Evolutionary conservation across 768 basidiomycete genomes (phyloP).

Genomic region (Boletellus ananiceps): DNA sequence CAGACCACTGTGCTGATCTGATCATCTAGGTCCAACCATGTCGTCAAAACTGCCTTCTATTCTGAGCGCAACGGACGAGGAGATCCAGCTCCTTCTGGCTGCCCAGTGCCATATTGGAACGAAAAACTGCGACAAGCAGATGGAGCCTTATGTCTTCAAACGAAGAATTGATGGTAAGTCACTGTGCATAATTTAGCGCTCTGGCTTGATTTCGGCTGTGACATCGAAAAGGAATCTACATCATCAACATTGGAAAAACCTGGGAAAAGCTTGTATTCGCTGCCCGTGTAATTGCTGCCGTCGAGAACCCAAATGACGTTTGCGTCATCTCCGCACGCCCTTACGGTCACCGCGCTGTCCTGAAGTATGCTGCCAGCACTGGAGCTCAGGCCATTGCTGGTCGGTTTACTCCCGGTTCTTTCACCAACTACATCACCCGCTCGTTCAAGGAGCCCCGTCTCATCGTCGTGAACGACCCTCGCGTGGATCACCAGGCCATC

Average conservation of each 20-base stretch:
- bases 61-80: conserved; percentile 93
- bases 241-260: conserved; percentile 98
- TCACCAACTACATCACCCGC: conserved; percentile 99
- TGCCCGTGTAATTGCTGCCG: conserved; percentile 93
- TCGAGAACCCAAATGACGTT: conserved; percentile 97
- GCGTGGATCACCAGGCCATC: conserved; percentile 99
- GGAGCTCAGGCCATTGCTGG: conserved; percentile 99
- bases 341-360: conserved; percentile 98
- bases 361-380: conserved; percentile 97
- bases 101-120: conserved; percentile 96
- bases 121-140: conserved; percentile 99
- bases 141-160: conserved; percentile 98
- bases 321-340: conserved; percentile 98
- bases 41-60: conserved; percentile 92
- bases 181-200: neutral
- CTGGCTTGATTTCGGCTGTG: conserved; percentile 11
- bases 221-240: conserved; percentile 71
- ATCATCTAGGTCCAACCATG: conserved; percentile 38
- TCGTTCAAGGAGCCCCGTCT: conserved; percentile 99
- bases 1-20: conserved; percentile 22
- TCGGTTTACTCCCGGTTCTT: conserved; percentile 97
- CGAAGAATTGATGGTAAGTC: conserved; percentile 86
- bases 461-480: conserved; percentile 97
- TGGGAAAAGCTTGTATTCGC: conserved; percentile 99
- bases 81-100: conserved; percentile 90